Percentiles rank a stretch among this genome's conserved stretches.
Evolutionary conservation across 495 filamentous ascomycete species (phyloP).

Genomic region (Annulohypoxylon maeteangense): DNA sequence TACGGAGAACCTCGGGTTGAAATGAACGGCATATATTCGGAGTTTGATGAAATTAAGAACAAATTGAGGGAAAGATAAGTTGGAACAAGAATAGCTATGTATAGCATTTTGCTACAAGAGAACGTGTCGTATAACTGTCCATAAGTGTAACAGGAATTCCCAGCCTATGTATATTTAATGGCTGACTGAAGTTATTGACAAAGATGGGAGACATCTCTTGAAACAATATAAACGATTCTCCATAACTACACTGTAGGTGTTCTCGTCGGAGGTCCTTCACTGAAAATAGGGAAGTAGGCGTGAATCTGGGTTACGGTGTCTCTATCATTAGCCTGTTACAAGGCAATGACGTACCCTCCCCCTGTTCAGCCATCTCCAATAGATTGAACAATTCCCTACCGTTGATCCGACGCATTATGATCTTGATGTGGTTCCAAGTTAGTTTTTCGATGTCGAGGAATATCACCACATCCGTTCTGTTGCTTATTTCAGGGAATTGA

Average conservation of each 20-base stretch:
- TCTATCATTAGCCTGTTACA: background rate
- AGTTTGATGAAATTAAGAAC: background rate
- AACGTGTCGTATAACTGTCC: background rate
- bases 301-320: background rate
- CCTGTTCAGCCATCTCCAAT: constrained; percentile 7
- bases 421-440: constrained; percentile 35
- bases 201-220: background rate
- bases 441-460: constrained; percentile 21
- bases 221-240: background rate
- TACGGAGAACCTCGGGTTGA: constrained; percentile 24
- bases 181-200: background rate
- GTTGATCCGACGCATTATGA: constrained; percentile 23
- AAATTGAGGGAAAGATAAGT: background rate
- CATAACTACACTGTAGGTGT: background rate
- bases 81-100: background rate
- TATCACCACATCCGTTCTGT: constrained; percentile 15
- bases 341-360: background rate
- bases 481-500: constrained; percentile 14
- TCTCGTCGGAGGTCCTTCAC: background rate
- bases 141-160: background rate
- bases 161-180: background rate
- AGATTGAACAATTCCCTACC: constrained; percentile 30
- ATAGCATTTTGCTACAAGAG: background rate
- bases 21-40: constrained; percentile 2
- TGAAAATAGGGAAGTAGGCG: background rate